A percentile compares a stretch with the other conserved stretches of the same genome.
Evolutionary conservation across 495 filamentous ascomycete genomes (phyloP).

Genomic region (Bathelium albidoporum): DNA sequence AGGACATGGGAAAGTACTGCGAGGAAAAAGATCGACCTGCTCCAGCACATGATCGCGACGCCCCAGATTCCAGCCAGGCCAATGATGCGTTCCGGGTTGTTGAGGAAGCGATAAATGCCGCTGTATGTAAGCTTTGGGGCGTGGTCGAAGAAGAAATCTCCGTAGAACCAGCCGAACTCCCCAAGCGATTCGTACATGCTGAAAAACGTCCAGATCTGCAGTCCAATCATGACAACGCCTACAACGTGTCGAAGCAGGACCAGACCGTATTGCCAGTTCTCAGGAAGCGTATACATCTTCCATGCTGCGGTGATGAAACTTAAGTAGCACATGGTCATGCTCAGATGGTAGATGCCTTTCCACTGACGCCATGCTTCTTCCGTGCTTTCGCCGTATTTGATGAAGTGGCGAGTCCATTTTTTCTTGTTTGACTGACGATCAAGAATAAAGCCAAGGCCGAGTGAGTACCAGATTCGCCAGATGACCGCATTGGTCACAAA

Average conservation of each 20-base stretch:
- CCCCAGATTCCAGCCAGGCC: constrained; percentile 96
- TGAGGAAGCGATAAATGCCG: constrained; percentile 94
- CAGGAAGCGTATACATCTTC: constrained; percentile 87
- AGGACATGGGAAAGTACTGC: constrained; percentile 78
- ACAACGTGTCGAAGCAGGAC: constrained; percentile 78
- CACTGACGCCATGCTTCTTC: constrained; percentile 95
- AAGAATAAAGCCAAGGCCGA: constrained; percentile 79
- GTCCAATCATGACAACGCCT: constrained; percentile 64
- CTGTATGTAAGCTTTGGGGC: constrained; percentile 83
- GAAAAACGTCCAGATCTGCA: constrained; percentile 86
- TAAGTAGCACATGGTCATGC: constrained; percentile 76
- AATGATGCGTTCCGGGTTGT: constrained; percentile 91
- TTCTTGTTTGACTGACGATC: constrained; percentile 79
- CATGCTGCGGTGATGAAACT: constrained; percentile 85
- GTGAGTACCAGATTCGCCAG: constrained; percentile 87
- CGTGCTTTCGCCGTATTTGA: constrained; percentile 85
- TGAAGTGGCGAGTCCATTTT: constrained; percentile 89
- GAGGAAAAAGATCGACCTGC: constrained; percentile 68
- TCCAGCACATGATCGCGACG: constrained; percentile 83
- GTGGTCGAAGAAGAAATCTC: constrained; percentile 92
- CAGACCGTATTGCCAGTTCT: constrained; percentile 74
- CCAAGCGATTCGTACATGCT: constrained; percentile 95
- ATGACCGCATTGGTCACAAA: constrained; percentile 70
- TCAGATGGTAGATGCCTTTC: constrained; percentile 92
- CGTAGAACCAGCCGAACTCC: constrained; percentile 99